Evolutionary conservation across 345 rosid species (phyloP).

Genomic region (Corymbia maculata): DNA sequence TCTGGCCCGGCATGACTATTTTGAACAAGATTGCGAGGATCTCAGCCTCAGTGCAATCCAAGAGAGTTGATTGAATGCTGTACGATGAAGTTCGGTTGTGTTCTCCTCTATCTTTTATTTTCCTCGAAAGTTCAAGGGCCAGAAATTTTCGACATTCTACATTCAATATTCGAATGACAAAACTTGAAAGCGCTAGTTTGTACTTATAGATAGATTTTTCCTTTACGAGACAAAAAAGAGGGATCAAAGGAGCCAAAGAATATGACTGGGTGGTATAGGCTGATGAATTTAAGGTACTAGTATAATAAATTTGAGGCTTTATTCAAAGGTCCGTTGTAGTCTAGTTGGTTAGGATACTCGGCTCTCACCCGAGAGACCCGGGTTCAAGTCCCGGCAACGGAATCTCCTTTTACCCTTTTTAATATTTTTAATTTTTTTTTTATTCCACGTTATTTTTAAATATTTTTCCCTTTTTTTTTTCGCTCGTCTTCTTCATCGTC

Average conservation of each 20-base stretch:
- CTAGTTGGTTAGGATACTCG: slow-evolving; percentile 42
- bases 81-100: not conserved
- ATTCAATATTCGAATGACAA: not conserved
- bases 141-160: not conserved
- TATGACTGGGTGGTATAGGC: too few species aligned
- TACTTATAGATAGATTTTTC: not conserved
- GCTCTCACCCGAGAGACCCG: slow-evolving; percentile 44
- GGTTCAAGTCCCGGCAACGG: slow-evolving; percentile 37
- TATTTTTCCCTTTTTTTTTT: not conserved
- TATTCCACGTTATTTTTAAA: not conserved
- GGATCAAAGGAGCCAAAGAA: too few species aligned
- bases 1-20: not conserved
- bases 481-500: not conserved
- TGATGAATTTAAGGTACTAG: too few species aligned
- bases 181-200: not conserved
- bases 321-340: slow-evolving; percentile 21
- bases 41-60: not conserved
- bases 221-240: too few species aligned
- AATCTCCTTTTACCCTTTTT: not conserved
- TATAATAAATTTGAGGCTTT: fast-evolving
- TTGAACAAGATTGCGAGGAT: not conserved
- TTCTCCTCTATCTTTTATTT: not conserved
- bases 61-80: not conserved
- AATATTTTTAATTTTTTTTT: not conserved
- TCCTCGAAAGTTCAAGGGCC: fast-evolving